Base-by-base conservation (phyloP, 2,329 filamentous ascomycete genomes). In the Alternaria ventricosa region DNA sequence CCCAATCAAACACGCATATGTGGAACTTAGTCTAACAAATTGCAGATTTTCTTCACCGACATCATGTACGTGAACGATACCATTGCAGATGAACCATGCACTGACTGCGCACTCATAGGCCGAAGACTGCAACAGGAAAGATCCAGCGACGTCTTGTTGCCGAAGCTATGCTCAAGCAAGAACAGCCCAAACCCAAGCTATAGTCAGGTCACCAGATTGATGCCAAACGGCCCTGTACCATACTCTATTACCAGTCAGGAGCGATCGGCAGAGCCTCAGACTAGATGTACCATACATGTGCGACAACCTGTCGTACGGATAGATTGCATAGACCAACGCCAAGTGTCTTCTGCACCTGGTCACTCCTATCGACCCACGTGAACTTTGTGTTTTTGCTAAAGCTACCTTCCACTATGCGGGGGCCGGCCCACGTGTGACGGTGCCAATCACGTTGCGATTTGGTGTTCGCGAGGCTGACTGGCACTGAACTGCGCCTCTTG, bases 121-220 rank as follows among this genome's bases (percentile, higher is more conserved):
- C 93, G 66, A 96, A 96, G 86, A 95, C 93, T 5, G 92, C 93
- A n/a, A 96, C 93, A 6, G 93, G 93, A 60, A 96, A 96, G 85
- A 91, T 96, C 63, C 93, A 96, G 82, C 85, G 93, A 65, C 87
- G 92, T 66, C 92, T 94, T 73, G 92, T 96, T n/a, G 92, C 92
- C 13, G 92, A 95, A 80, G 88, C 88, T 28, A 95, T 96, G 92
- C 84, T 90, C 79, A 92, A 92, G 84, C 87, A 90, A 78, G 88
- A 89, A 61, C 80, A 80, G 60, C 79, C 81, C 5, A 85, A 83
- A 73, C 79, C 86, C 13, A 88, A 87, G 76, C 79, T 87, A 69
- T 87, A 83, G 61, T 51, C 41, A 36, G 10, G 53, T 54, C 46
- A n/a, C 53, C 57, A 49, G 53, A 49, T 60, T 27, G 51, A 45